Evolutionary conservation across 1,139 yeast species (phyloP).

Genomic region (Yamadazyma atlantica): DNA sequence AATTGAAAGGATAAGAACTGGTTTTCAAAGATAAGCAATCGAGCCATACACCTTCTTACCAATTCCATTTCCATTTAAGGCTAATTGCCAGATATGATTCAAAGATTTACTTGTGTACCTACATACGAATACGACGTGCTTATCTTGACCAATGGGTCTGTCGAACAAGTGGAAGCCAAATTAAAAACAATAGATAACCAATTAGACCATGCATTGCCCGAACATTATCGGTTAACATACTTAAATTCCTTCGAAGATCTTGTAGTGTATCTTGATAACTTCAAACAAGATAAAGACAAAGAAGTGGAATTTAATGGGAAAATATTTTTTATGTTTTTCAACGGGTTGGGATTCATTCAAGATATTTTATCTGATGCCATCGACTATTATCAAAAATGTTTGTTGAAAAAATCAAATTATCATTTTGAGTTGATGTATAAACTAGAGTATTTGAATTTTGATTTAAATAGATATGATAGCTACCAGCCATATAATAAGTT

Average conservation of each 20-base stretch:
- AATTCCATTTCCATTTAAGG: background rate
- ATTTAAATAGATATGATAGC: conserved; percentile 4
- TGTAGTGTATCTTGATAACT: conserved; percentile 16
- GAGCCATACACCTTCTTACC: no score
- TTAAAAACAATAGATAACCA: conserved; percentile 25
- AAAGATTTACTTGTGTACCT: conserved; percentile 37
- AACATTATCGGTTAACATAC: conserved; percentile 26
- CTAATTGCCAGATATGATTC: conserved; percentile 26
- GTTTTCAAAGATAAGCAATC: conserved; percentile 6
- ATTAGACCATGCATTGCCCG: conserved; percentile 26
- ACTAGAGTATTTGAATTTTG: conserved; percentile 10
- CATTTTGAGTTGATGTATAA: conserved; percentile 9
- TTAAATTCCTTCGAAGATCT: conserved; percentile 29
- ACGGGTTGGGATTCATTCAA: conserved; percentile 36
- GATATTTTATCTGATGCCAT: conserved; percentile 31
- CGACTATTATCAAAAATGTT: conserved; percentile 26
- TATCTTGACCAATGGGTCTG: conserved; percentile 36
- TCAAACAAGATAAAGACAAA: conserved; percentile 4
- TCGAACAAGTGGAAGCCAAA: conserved; percentile 30
- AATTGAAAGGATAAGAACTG: conserved; percentile 10
- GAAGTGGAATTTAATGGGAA: conserved; percentile 26
- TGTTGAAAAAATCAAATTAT: conserved; percentile 5
- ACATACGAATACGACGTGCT: conserved; percentile 34
- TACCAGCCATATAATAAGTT: conserved; percentile 7
- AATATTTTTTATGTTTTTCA: conserved; percentile 41